A percentile compares a stretch with the other conserved stretches of the same genome.
These are phyloP conservation scores for Skeletonema grethae DNA, from an alignment of 108 stramenopile species.

Conservation along the genomic window DNA sequence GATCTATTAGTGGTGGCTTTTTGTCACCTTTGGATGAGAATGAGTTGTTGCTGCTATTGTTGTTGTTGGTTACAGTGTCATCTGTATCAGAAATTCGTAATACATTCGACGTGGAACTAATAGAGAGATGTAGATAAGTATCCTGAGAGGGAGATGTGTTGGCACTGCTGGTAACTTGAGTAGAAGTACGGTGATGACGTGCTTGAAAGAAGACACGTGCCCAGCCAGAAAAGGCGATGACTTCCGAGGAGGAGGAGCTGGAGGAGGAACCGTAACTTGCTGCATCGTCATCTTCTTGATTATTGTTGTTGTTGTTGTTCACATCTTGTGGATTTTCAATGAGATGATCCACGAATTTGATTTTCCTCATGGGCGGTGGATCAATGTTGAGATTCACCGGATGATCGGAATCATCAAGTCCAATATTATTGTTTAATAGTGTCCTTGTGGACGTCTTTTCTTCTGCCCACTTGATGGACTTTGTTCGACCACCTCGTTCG, in stretches of 20 bases:
- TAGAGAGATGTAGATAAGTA: slow-evolving; percentile 29
- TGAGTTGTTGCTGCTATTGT: neutral
- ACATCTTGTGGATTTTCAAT: neutral
- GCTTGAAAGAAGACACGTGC: slow-evolving; percentile 52
- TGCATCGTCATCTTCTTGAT: neutral
- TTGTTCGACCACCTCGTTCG: neutral
- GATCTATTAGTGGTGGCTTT: slow-evolving; percentile 27
- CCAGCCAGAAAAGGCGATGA: slow-evolving; percentile 31
- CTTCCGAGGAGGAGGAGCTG: slow-evolving; percentile 14
- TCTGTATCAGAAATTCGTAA: slow-evolving; percentile 15
- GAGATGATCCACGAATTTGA: slow-evolving; percentile 28
- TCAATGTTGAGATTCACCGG: neutral
- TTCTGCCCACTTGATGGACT: slow-evolving; percentile 2
- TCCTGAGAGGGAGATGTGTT: slow-evolving; percentile 27
- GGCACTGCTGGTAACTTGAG: slow-evolving; percentile 21
- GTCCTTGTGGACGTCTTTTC: neutral
- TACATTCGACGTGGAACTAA: slow-evolving; percentile 27
- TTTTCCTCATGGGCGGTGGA: slow-evolving; percentile 16
- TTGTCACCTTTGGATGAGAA: neutral
- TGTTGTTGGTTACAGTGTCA: neutral
- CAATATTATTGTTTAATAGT: neutral
- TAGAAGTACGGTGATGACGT: slow-evolving; percentile 36
- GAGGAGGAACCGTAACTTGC: slow-evolving; percentile 12
- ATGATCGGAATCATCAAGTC: slow-evolving; percentile 1
- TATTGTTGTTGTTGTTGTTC: no score